Conservation (phyloP, 371 early-diverging fungal genomes). For the Syncephalis fuscata region DNA sequence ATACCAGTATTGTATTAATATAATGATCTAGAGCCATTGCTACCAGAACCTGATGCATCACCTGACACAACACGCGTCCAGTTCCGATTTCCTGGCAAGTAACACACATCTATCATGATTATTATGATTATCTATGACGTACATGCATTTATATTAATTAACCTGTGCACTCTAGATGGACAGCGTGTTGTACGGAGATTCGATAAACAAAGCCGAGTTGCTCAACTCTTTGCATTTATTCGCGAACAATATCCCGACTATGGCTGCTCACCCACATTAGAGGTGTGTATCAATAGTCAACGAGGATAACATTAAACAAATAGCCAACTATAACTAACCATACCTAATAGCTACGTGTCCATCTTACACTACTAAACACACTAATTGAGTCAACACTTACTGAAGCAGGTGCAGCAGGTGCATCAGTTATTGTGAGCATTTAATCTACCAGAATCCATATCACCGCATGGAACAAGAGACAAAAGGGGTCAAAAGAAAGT, state of each 20-base stretch:
- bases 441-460: too few relatives aligned
- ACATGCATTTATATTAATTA: background rate
- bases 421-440: too few relatives aligned
- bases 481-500: too few relatives aligned
- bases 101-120: background rate
- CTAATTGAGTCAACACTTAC: too few relatives aligned
- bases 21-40: background rate
- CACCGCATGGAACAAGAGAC: too few relatives aligned
- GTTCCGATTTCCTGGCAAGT: constrained; percentile 16
- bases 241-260: constrained; percentile 14
- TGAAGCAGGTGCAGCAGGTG: too few relatives aligned
- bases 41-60: constrained; percentile 11
- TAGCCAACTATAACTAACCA: too few relatives aligned
- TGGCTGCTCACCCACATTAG: constrained; percentile 14
- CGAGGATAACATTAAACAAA: too few relatives aligned
- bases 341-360: too few relatives aligned
- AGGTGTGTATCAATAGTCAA: constrained; percentile 3
- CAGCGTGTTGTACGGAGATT: constrained; percentile 18
- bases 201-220: constrained; percentile 16
- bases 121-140: too few relatives aligned
- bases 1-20: background rate
- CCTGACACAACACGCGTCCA: constrained; percentile 19
- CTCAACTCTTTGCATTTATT: constrained; percentile 13
- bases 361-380: too few relatives aligned
- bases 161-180: constrained; percentile 12